Evolutionary conservation across 2,329 filamentous ascomycete species (phyloP).

Genomic region (Coniochaeta sp.): DNA sequence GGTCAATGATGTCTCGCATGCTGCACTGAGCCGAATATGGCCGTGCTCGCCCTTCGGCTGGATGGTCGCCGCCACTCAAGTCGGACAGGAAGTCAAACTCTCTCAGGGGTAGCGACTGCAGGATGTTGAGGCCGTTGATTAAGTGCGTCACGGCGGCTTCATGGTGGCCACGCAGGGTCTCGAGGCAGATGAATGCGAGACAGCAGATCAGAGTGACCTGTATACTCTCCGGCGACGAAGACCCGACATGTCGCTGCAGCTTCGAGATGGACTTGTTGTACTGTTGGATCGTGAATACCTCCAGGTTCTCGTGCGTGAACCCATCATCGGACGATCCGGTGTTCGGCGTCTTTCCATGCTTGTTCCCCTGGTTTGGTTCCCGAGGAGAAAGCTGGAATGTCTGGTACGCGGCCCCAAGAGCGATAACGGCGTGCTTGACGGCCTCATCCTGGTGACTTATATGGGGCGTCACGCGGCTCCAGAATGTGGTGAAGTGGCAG

Average conservation of each 20-base stretch:
- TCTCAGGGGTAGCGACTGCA: constrained; percentile 13
- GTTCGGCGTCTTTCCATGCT: neutral
- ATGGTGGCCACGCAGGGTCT: constrained; percentile 16
- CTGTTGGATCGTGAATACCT: constrained; percentile 29
- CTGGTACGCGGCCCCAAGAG: constrained; percentile 23
- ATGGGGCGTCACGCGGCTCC: constrained; percentile 20
- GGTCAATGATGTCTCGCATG: constrained; percentile 16
- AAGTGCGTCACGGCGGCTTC: constrained; percentile 16
- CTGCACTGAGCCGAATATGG: constrained; percentile 3
- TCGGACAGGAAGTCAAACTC: constrained; percentile 12
- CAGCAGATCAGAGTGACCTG: constrained; percentile 18
- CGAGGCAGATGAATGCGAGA: constrained; percentile 19
- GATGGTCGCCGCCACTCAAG: neutral
- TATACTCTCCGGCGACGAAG: constrained; percentile 15
- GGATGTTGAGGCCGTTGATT: constrained; percentile 18
- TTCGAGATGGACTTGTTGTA: constrained; percentile 28
- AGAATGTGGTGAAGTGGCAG: constrained; percentile 20
- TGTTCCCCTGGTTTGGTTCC: neutral
- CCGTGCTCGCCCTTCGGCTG: neutral
- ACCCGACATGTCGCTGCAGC: constrained; percentile 17
- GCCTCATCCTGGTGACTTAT: constrained; percentile 20
- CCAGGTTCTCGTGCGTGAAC: constrained; percentile 17
- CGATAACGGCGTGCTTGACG: constrained; percentile 25
- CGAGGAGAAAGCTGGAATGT: constrained; percentile 12
- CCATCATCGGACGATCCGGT: constrained; percentile 3